Conservation (phyloP, 345 rosid genomes). For the Hypericum androsaemum region DNA sequence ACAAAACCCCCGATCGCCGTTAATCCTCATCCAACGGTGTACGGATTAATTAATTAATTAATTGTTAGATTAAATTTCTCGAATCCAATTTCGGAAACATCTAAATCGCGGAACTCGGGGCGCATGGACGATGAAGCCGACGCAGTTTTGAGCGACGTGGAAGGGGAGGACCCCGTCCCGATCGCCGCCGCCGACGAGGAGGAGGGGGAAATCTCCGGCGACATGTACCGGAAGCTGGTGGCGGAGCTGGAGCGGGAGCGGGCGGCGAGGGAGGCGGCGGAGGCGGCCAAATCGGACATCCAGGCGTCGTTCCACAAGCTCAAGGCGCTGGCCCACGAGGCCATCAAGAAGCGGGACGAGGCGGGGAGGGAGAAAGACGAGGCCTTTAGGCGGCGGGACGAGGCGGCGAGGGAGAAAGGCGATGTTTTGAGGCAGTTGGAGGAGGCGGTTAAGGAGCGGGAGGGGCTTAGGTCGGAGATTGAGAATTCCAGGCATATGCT, state of each 20-base stretch:
- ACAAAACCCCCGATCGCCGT: too few species aligned
- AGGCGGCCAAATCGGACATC: not conserved
- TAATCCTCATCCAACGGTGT: too few species aligned
- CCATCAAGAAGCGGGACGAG: conserved; percentile 5
- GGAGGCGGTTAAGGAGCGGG: conserved; percentile 47
- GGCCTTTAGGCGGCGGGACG: conserved; percentile 41
- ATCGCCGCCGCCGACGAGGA: not conserved
- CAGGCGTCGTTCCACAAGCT: conserved; percentile 1
- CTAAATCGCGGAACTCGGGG: too few species aligned
- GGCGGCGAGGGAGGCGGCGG: not conserved
- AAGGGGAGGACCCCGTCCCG: not conserved
- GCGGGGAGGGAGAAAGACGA: conserved; percentile 33
- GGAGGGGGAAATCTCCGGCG: not conserved
- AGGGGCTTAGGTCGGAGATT: conserved; percentile 56
- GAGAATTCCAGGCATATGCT: conserved; percentile 85
- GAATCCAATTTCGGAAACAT: too few species aligned
- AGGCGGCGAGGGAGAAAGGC: conserved; percentile 30
- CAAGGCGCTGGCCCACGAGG: conserved; percentile 3
- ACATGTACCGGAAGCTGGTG: not conserved
- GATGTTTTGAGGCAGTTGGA: conserved; percentile 48
- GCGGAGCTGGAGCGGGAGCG: conserved; percentile 2
- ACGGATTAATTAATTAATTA: too few species aligned
- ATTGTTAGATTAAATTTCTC: too few species aligned
- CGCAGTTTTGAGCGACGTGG: conserved; percentile 4
- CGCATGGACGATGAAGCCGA: not conserved